A percentile compares a stretch with the other conserved stretches of the same genome.
phyloP scores from a whole-genome alignment of 331 rosid species.

The Phaseolus coccineus region DNA sequence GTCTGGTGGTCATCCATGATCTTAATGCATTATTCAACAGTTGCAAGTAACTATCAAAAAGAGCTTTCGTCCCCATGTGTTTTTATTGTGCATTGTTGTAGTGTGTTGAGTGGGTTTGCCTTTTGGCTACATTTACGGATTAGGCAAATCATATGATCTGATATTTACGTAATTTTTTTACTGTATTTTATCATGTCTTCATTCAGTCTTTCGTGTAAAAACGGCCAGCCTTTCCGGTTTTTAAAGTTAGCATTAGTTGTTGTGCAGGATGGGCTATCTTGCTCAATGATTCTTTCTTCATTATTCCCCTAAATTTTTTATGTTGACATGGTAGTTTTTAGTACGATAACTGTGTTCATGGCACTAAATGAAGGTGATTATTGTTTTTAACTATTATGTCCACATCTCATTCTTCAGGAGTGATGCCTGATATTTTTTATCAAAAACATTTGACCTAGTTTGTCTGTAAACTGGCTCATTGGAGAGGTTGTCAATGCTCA shows the following conservation, averaged over 20 bases:
- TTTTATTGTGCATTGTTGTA: not conserved
- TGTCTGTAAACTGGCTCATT: not conserved
- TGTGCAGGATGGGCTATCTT: not conserved
- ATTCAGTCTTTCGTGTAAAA: not conserved
- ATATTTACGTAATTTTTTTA: not conserved
- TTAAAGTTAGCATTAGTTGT: not conserved
- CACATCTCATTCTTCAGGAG: not conserved
- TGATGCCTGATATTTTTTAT: not conserved
- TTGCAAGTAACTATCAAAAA: not conserved
- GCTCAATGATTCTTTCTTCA: not conserved
- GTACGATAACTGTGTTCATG: not conserved
- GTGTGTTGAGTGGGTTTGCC: conserved; percentile 34
- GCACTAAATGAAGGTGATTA: not conserved
- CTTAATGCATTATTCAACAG: not conserved
- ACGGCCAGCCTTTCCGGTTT: not conserved
- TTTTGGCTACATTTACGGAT: conserved; percentile 9
- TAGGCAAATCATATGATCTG: conserved; percentile 10
- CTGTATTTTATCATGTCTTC: not conserved
- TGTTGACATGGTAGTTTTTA: not conserved
- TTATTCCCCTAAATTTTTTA: not conserved
- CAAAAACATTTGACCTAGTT: not conserved
- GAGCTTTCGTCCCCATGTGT: not conserved
- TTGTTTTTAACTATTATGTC: not conserved
- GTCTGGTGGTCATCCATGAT: not conserved
- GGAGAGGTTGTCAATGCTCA: not conserved